Evolutionary conservation across 345 rosid species (phyloP).

Genomic region (Eucalyptus pauciflora): DNA sequence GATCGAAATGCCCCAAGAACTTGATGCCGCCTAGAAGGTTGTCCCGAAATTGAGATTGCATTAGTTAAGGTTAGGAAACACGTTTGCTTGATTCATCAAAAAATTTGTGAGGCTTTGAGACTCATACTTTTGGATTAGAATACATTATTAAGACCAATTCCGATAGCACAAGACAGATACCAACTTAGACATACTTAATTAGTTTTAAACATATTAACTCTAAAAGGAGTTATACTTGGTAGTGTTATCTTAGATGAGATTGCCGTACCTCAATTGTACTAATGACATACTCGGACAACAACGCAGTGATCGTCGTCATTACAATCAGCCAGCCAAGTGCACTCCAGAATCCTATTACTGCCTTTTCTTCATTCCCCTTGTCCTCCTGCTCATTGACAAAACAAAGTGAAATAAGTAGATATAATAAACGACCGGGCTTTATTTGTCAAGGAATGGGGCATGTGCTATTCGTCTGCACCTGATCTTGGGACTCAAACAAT

Average conservation of each 20-base stretch:
- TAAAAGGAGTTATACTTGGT: not conserved
- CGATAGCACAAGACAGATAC: not conserved
- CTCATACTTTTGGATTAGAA: not conserved
- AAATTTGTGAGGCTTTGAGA: not conserved
- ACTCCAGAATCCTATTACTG: constrained; percentile 77
- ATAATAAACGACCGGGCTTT: not conserved
- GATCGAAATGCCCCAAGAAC: constrained; percentile 78
- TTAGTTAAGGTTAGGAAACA: not conserved
- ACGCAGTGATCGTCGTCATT: constrained; percentile 69
- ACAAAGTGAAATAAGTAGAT: not conserved
- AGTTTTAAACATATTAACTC: not conserved
- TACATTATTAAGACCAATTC: not conserved
- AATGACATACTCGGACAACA: constrained; percentile 77
- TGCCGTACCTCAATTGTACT: constrained; percentile 72
- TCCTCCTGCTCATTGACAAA: constrained; percentile 7
- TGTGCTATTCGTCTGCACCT: not conserved
- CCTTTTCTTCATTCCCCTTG: constrained; percentile 50
- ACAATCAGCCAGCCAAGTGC: constrained; percentile 60
- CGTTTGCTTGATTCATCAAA: not conserved
- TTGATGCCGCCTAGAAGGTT: constrained; percentile 57
- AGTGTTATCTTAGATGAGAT: not conserved
- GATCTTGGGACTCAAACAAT: constrained; percentile 37
- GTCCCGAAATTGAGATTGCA: not conserved
- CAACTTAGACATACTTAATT: not conserved
- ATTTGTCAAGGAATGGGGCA: not conserved